phyloP scores from a whole-genome alignment of 495 filamentous ascomycete genomes.

The Platismatia glauca region DNA sequence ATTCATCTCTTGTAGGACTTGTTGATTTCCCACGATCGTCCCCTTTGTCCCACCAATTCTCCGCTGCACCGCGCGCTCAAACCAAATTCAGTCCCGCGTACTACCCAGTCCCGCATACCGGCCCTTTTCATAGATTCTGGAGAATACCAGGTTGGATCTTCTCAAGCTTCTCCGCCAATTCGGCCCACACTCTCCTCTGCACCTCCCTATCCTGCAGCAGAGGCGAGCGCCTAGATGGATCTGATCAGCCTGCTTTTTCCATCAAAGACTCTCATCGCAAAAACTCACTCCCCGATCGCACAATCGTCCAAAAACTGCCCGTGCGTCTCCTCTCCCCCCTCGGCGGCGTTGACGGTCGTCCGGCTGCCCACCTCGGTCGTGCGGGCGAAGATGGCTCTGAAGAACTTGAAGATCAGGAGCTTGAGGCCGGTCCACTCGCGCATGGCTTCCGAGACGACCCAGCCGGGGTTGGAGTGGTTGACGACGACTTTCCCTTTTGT shows the following conservation, averaged over 20 bases:
- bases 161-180: constrained; percentile 29
- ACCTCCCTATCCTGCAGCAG: constrained; percentile 22
- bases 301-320: constrained; percentile 31
- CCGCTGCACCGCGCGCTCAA: too few species aligned
- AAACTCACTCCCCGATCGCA: constrained; percentile 10
- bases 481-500: constrained; percentile 27
- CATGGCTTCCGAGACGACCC: constrained; percentile 26
- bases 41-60: too few species aligned
- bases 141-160: constrained; percentile 21
- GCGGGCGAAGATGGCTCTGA: constrained; percentile 12
- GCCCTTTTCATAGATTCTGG: constrained; percentile 15
- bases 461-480: constrained; percentile 29
- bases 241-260: neutral
- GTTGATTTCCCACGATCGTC: too few species aligned
- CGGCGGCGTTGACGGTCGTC: constrained; percentile 32
- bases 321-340: constrained; percentile 30
- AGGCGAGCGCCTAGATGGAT: constrained; percentile 12
- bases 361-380: constrained; percentile 36
- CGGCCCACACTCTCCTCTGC: constrained; percentile 30
- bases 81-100: too few species aligned
- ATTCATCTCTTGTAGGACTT: too few species aligned
- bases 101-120: too few species aligned
- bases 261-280: neutral
- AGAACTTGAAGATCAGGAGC: constrained; percentile 3
- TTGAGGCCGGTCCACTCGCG: constrained; percentile 17